Evolutionary conservation across 208 protist genomes (phyloP), one percentile per base, ranked within the genome.

Genomic region (Trypanosoma cruzi): DNA sequence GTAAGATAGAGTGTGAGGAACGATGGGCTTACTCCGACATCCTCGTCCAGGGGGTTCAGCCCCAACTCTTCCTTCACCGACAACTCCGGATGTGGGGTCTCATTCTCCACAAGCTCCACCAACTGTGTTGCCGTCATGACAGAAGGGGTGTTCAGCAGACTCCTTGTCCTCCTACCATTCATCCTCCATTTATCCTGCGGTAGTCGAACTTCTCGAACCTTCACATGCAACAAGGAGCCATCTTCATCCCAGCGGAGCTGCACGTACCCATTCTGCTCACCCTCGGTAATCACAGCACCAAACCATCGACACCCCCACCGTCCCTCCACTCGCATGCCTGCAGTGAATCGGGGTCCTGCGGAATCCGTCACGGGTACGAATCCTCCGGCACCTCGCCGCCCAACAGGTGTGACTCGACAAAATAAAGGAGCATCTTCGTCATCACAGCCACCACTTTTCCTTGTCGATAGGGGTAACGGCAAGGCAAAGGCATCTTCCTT

Each of bases 241-340:
- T 93, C 84, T 34, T 84, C 80, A 18, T 75, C 72, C 84, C 85
- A 88, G 29, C 76, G 63, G 62, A 94, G 75, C 64, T 88, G 83
- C 67, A 91, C 85, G 59, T 84, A 91, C 28, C 83, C 83, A 64
- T 81, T 75, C 4, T 73, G 66, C 55, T 83, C 80, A 2, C 74
- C 71, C 46, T 80, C 79, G 1, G 59, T 75, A 3, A 90, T 69
- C 18, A 68, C 63, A 7, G 85, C 88, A 0, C 71, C 68, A 66
- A 77, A 88, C 85, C 88, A 94, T 31, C 68, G 59, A 26, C 77
- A 50, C 10, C 83, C 88, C 85, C 80, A 86, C 2, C 73, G 75
- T 5, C 59, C 82, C 68, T 91, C 78, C 42, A 94, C 85, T 1
- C 52, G 61, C 44, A 80, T 84, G 32, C 88, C 88, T 0, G 76